Evolutionary conservation across 345 rosid species (phyloP), one percentile per base, ranked within the genome.

Genomic region (Syzygium aromaticum): DNA sequence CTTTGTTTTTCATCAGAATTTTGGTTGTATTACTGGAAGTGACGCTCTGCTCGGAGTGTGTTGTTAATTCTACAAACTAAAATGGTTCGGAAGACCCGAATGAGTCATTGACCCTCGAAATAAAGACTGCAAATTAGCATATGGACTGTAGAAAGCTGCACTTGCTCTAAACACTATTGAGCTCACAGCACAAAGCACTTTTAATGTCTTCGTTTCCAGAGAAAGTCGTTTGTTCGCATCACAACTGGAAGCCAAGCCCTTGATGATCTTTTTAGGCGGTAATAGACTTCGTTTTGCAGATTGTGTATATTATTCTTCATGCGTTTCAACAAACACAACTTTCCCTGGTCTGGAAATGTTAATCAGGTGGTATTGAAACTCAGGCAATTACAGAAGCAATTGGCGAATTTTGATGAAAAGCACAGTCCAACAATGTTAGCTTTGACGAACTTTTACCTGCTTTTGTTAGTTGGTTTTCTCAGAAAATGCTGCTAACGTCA

Each of bases 21-120:
- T 23, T 54, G 95, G 96, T 88, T 97, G 94, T 89, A 96, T 97
- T 85, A 95, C 98, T 63, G 98, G 98, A 87, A 96, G 97, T 87
- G 99, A 97, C 90, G 95, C 98, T 92, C 91, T 96, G 87, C 94
- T 95, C 51, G 94, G 85, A 94, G 98, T 97, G 92, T 90, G 95
- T 87, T 23, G 27, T 22, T 3, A 54, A 54, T 54, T 21, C 3
- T 1, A 1, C 27, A 21, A 22, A 22, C 21, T 54, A 22, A 54
- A 22, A 3, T 54, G 59, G 11, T 54, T 54, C 27, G 5, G 25
- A 54, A 54, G 27, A 21, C 59, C 59, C 1, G 59, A 54, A 54
- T 54, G 59, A 54, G 59, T 54, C 59, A 54, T 54, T 54, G 27
- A 22, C 61, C 59, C 27, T 22, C 8, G 61, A 56, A 23, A 56